A percentile compares a stretch with the other conserved stretches of the same genome.
These are phyloP conservation scores for Circinella minor DNA, from an alignment of 371 early-diverging fungal species.

Conservation along the genomic window DNA sequence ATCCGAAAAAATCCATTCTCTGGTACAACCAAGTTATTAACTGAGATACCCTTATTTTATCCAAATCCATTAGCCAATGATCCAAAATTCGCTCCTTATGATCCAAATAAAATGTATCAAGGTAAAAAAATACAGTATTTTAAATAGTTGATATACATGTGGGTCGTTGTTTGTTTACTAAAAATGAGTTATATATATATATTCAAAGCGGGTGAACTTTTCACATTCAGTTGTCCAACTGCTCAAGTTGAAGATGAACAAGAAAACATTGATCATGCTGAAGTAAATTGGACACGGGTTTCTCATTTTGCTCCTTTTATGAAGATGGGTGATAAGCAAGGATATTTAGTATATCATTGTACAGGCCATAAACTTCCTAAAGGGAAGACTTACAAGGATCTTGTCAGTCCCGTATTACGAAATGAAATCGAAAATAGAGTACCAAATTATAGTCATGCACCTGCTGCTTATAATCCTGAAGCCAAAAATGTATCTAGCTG, in stretches of 20 bases:
- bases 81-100: slow-evolving; percentile 32
- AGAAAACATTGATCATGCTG: slow-evolving; percentile 29
- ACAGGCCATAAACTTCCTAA: slow-evolving; percentile 40
- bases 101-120: slow-evolving; percentile 39
- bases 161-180: too few species aligned
- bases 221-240: slow-evolving; percentile 36
- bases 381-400: slow-evolving; percentile 25
- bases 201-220: slow-evolving; percentile 36
- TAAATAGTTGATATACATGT: too few species aligned
- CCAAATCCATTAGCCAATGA: slow-evolving; percentile 39
- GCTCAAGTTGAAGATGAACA: slow-evolving; percentile 19
- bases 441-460: slow-evolving; percentile 27
- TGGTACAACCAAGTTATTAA: slow-evolving; percentile 22
- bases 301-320: slow-evolving; percentile 39
- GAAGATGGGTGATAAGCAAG: slow-evolving; percentile 39
- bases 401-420: slow-evolving; percentile 22
- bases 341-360: slow-evolving; percentile 40
- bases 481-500: slow-evolving; percentile 36
- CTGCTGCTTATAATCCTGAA: slow-evolving; percentile 25
- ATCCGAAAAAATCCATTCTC: slow-evolving; percentile 24
- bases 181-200: too few species aligned
- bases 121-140: slow-evolving; percentile 4
- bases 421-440: slow-evolving; percentile 26
- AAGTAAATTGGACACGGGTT: slow-evolving; percentile 42
- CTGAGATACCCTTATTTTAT: slow-evolving; percentile 44